Evolutionary conservation across 2,329 filamentous ascomycete species (phyloP).

Genomic region (Cytospora chrysosperma): DNA sequence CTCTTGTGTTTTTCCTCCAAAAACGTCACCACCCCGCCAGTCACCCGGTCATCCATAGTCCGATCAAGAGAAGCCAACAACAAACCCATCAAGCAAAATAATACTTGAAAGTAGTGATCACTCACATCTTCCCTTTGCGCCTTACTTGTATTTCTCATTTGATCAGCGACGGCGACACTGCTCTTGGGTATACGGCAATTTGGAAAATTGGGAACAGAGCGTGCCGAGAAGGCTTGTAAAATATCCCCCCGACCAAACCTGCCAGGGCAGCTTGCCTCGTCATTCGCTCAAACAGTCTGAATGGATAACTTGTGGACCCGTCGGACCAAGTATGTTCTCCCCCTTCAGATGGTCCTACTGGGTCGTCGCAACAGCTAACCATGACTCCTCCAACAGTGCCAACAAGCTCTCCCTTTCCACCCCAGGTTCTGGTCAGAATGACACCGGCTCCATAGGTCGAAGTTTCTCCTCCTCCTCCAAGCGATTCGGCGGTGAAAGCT

Average conservation of each 20-base stretch:
- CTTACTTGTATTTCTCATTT: slow-evolving; percentile 3
- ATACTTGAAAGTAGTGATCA: neutral
- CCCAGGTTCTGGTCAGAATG: slow-evolving; percentile 52
- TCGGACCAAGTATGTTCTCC: slow-evolving; percentile 71
- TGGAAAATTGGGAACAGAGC: slow-evolving; percentile 18
- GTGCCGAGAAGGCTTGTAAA: slow-evolving; percentile 10
- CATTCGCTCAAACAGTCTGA: slow-evolving; percentile 33
- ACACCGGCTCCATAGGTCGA: slow-evolving; percentile 51
- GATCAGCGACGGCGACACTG: slow-evolving; percentile 1
- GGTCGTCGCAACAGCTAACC: slow-evolving; percentile 25
- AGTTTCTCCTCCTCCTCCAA: slow-evolving; percentile 61
- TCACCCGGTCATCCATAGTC: neutral
- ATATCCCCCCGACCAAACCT: neutral
- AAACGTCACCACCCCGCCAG: neutral
- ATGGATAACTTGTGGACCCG: slow-evolving; percentile 76
- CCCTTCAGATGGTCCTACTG: neutral
- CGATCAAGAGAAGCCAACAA: neutral
- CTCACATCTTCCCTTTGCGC: neutral
- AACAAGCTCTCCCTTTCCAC: slow-evolving; percentile 91
- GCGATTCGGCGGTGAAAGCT: slow-evolving; percentile 71
- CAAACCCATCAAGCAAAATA: neutral
- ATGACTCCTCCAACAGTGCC: slow-evolving; percentile 52
- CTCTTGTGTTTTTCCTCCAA: neutral
- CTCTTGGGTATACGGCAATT: slow-evolving; percentile 12
- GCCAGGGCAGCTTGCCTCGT: slow-evolving; percentile 22